Evolutionary conservation across 148 eudicot genomes (phyloP).

Genomic region (Pouteria glomerata): DNA sequence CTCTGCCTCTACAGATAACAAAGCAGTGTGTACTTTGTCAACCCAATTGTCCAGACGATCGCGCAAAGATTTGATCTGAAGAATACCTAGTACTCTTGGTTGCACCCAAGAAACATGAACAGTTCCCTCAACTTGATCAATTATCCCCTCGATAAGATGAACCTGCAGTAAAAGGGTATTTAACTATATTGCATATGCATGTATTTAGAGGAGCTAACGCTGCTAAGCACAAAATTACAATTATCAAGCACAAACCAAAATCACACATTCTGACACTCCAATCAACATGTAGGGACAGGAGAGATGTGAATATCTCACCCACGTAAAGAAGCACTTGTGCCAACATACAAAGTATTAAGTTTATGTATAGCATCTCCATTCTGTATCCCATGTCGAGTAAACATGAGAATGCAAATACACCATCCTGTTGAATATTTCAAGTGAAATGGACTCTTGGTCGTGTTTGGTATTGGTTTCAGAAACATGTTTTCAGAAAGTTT

Average conservation of each 20-base stretch:
- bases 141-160: slow-evolving; percentile 91
- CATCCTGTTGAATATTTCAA: too few relatives aligned
- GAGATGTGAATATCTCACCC: too few relatives aligned
- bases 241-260: background rate
- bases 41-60: slow-evolving; percentile 79
- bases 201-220: too few relatives aligned
- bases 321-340: too few relatives aligned
- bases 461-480: too few relatives aligned
- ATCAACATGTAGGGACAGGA: background rate
- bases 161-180: slow-evolving; percentile 62
- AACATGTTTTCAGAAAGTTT: too few relatives aligned
- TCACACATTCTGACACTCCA: background rate
- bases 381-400: too few relatives aligned
- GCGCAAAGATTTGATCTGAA: slow-evolving; percentile 70
- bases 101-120: slow-evolving; percentile 96
- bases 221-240: background rate
- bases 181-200: too few relatives aligned
- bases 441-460: too few relatives aligned
- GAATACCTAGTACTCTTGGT: slow-evolving; percentile 81
- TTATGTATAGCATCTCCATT: too few relatives aligned
- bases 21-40: slow-evolving; percentile 77
- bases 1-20: slow-evolving; percentile 89
- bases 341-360: too few relatives aligned
- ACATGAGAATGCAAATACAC: too few relatives aligned
- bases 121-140: slow-evolving; percentile 92